Percentiles rank a stretch among this genome's conserved stretches.
Evolutionary conservation across 2,329 filamentous ascomycete species (phyloP).

Genomic region (Aspergillus sp.): DNA sequence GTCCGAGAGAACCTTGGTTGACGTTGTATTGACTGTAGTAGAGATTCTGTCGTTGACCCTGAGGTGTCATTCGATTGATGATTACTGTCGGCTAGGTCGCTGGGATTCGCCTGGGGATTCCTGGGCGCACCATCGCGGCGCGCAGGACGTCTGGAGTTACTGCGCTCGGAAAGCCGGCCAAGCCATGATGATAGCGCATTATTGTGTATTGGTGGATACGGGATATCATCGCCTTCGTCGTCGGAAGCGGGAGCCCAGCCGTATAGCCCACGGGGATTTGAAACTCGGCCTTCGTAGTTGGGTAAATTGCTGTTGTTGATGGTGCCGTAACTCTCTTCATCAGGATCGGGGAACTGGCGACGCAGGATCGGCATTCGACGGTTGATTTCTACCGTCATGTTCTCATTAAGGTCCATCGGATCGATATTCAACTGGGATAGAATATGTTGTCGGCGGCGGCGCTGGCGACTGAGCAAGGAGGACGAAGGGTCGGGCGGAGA

Average conservation of each 20-base stretch:
- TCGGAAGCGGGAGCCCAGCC: conserved; percentile 59
- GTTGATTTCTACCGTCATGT: conserved; percentile 40
- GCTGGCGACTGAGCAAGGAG: conserved; percentile 30
- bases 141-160: conserved; percentile 23
- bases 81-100: conserved; percentile 25
- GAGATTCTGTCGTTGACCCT: conserved; percentile 37
- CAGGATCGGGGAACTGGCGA: conserved; percentile 42
- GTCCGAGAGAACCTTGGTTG: conserved; percentile 40
- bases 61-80: conserved; percentile 24
- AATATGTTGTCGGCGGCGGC: conserved; percentile 32
- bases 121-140: conserved; percentile 24
- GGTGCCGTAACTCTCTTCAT: conserved; percentile 37
- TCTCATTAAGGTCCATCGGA: conserved; percentile 39
- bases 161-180: conserved; percentile 28
- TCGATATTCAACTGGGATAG: conserved; percentile 29
- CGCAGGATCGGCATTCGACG: conserved; percentile 42
- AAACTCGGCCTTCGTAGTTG: conserved; percentile 56
- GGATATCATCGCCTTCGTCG: conserved; percentile 32
- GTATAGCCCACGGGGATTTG: conserved; percentile 56
- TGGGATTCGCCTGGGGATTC: conserved; percentile 18
- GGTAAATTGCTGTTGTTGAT: conserved; percentile 39
- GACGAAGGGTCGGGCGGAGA: conserved; percentile 27
- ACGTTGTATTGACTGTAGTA: conserved; percentile 43
- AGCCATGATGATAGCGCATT: conserved; percentile 29
- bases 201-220: conserved; percentile 31